Evolutionary conservation across 352 stramenopile genomes (phyloP), one percentile per base, ranked within the genome.

Genomic region (Pythium guiyangense): DNA sequence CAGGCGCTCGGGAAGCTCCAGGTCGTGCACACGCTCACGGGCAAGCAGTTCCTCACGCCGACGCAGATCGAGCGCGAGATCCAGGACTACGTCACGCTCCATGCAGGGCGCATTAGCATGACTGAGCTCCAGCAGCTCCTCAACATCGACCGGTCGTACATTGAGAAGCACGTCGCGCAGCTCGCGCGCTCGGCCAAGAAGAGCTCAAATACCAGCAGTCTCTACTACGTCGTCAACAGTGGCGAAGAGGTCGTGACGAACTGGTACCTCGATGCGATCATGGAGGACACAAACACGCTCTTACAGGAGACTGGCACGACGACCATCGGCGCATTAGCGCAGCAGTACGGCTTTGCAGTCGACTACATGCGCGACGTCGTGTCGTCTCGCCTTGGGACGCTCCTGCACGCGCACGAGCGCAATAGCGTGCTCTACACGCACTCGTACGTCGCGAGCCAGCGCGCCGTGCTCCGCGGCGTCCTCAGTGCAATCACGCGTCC

Each of bases 331-430:
- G 79, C 84, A 31, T 58, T 94, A 34, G 82, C 85, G 27, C 79
- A 90, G 70, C 83, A 93, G 67, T 94, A 84, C 52, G 79, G 71
- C 57, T 89, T 94, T 57, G 62, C 77, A 10, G 85, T 94, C 49
- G 85, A 94, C 39, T 92, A 90, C 64, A 90, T 92, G 79, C 68
- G 74, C 40, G 77, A 89, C 15, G 83, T 92, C 20, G 79, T 94
- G 40, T 57, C 62, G 26, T 59, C 77, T 35, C 74, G 85, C 15
- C 65, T 94, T 1, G 80, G 79, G 12, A 64, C 70, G 27, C 70
- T 91, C n/a, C 59, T 94, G 22, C 67, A 73, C 11, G 83, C 83
- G 0, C 73, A 87, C 18, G 72, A 89, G 43, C 65, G 70, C 22
- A 67, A 74, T 50, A 91, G 88, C 45, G 70, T 88, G 45, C 58